Conservation (phyloP, 768 basidiomycete species). For the Neoboletus subvelutipes region DNA sequence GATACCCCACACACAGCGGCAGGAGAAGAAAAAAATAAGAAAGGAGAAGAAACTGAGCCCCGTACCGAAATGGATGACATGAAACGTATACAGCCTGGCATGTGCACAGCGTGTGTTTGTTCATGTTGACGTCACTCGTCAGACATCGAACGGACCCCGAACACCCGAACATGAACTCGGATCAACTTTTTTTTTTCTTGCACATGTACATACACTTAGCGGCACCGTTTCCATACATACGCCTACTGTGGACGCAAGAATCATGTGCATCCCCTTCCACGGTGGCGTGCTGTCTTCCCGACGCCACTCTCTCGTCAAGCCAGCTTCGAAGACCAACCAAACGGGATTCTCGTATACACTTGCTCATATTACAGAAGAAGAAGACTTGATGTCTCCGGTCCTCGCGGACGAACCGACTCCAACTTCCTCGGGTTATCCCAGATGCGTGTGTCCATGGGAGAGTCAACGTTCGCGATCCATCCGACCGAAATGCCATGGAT, state of each 20-base stretch:
- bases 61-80: not conserved
- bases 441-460: no score
- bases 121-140: not conserved
- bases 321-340: not conserved
- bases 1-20: not conserved
- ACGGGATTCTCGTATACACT: slow-evolving; percentile 10
- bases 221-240: not conserved
- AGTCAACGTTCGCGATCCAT: no score
- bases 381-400: not conserved
- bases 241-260: not conserved
- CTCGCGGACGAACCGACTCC: not conserved
- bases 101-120: not conserved
- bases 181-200: not conserved
- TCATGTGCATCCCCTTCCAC: not conserved
- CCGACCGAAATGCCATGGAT: slow-evolving; percentile 1
- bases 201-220: no score
- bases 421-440: no score
- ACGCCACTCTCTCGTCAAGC: slow-evolving; percentile 1
- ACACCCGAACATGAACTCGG: not conserved
- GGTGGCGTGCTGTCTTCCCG: not conserved
- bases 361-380: not conserved
- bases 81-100: not conserved
- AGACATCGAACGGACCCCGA: not conserved
- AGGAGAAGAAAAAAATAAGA: not conserved
- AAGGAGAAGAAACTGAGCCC: not conserved